Percentiles rank a stretch among this genome's conserved stretches.
Evolutionary conservation across 164 flowering plant species (phyloP).

Genomic region (Kalanchoe fedtschenkoi): DNA sequence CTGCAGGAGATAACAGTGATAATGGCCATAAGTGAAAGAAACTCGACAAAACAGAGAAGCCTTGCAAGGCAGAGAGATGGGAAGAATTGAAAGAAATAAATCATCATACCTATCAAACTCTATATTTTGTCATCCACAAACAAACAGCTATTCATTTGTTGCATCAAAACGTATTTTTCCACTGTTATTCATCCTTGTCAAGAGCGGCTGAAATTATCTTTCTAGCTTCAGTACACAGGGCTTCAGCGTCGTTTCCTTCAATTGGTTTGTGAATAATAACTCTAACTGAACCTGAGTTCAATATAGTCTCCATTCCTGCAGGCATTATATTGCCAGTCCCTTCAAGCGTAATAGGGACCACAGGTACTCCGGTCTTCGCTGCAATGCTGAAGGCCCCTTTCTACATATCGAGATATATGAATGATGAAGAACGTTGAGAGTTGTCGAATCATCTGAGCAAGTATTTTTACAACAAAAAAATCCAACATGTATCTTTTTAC

Average conservation of each 20-base stretch:
- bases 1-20: too few species aligned
- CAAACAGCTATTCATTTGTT: too few species aligned
- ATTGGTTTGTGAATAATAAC: slow-evolving; percentile 71
- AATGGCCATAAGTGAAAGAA: too few species aligned
- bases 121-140: too few species aligned
- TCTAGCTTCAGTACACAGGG: slow-evolving; percentile 52
- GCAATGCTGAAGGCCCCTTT: slow-evolving; percentile 96
- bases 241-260: slow-evolving; percentile 49
- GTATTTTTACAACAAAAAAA: background rate
- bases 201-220: slow-evolving; percentile 46
- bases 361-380: slow-evolving; percentile 70
- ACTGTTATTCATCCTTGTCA: background rate
- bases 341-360: slow-evolving; percentile 78
- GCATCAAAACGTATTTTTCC: too few species aligned
- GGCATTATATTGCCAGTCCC: slow-evolving; percentile 97
- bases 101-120: too few species aligned
- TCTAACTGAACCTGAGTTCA: slow-evolving; percentile 62
- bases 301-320: slow-evolving; percentile 54
- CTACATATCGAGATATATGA: slow-evolving; percentile 24
- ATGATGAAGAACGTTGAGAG: too few species aligned
- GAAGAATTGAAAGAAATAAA: too few species aligned
- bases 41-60: too few species aligned
- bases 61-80: too few species aligned
- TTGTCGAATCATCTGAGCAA: background rate
- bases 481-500: slow-evolving; percentile 23